Base-by-base conservation (phyloP, 2,329 filamentous ascomycete species). In the Pseudopyricularia cyperi region DNA sequence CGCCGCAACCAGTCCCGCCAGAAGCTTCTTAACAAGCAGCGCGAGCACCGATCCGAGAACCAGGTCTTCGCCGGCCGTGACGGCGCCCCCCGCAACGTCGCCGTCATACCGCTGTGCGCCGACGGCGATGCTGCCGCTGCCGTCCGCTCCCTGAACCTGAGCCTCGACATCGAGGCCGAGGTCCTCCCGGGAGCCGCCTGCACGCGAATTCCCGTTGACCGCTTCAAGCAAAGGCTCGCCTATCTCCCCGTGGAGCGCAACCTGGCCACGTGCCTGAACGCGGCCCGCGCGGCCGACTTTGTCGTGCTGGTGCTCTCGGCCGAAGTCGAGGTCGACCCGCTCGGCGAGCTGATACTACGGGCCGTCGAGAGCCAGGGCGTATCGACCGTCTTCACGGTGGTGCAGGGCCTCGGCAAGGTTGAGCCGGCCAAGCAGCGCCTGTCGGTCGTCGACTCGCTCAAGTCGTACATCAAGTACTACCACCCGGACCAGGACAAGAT, bases 1-100 rank as follows among this genome's bases (percentile, higher is more conserved):
- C 85, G 93, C 55, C 83, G 89, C 61, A 97, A 98, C 68, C 89
- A 95, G 72, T 87, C 89, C 60, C 91, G 91, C 68, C 93, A 98
- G 73, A 83, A 85, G 66, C 87, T 91, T 61, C 72, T 86, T 56
- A 75, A 82, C 59, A 96, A 97, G 69, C 82, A 89, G 63, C 83
- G 83, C 63, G 89, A 93, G 60, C 86, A 93, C 63, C 76, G 85
- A 48, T 85, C 86, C 59, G 85, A 89, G 51, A 82, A 79, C 0
- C 87, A 82, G 35, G 74, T 98, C 22, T 98, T 98, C 62, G 70
- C 79, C n/a, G 93, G 91, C 4, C 82, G 82, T 52, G 85, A 95
- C 70, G 89, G 85, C 30, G 91, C 90, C 6, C 87, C 93, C 0
- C 80, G 91, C 52, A 84, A 95, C 61, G 86, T 96, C 46, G 90